Base-by-base conservation (phyloP, 139 green algal genomes). In the Pleodorina starrii region DNA sequence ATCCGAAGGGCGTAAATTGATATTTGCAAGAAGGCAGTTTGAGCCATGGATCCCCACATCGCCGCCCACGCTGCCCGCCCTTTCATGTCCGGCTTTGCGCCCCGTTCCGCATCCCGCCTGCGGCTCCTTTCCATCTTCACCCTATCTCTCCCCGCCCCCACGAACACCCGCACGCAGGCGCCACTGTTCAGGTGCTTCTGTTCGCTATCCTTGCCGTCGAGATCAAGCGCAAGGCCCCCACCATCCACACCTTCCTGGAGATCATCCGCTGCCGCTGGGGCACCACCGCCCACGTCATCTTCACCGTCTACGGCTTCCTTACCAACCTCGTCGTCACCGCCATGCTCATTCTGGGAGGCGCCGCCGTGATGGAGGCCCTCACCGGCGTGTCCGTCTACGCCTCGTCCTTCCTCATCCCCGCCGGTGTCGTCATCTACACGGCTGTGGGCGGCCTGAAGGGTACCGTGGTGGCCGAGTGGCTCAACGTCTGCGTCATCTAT, bases 161-260 rank as follows among this genome's bases (percentile, higher is more conserved):
- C 3, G 3, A 12, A 32, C 21, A 66, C n/a, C n/a, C 54, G 29
- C 54, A 66, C 7, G 35, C 93, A 19, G 97, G 97, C 44, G 97
- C 97, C 36, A 99, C 97, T 12, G 94, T 99, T 43, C 97, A 99
- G 91, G 94, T 99, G 88, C 93, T 99, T 71, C 95, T 99, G 43
- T 99, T 99, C 79, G 96, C 96, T 75, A 95, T 99, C 63, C 92
- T 99, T 32, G 97, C 97, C n/a, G 96, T 99, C 38, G 93, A 99
- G 91, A 94, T 99, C 90, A 99, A 99, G 95, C 94, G 95, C 73
- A 99, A 99, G 89, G 97, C 97, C 19, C 96, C 96, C 73, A 97
- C 92, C 29, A 95, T 95, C 6, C 97, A 99, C 92, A 99, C 97
- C 40, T 95, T 98, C 75, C 94, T 98, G 44, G 97, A 99, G 91